Evolutionary conservation across 2,329 filamentous ascomycete genomes (phyloP).

Genomic region (Verticillium nonalfalfae): DNA sequence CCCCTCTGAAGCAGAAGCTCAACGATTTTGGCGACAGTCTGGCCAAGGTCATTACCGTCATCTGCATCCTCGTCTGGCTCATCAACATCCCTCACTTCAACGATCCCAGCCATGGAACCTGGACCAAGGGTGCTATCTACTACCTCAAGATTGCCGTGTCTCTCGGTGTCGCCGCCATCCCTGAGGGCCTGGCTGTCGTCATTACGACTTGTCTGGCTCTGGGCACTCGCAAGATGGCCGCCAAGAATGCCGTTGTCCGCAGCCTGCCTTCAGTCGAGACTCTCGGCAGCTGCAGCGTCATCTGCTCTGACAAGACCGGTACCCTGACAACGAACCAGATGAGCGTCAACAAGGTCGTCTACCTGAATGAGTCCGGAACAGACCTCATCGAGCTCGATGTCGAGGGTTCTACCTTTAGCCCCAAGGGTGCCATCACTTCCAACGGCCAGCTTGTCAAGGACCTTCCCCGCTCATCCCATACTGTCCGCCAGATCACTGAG

Average conservation of each 20-base stretch:
- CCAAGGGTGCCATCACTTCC: slow-evolving; percentile 65
- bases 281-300: slow-evolving; percentile 96
- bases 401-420: slow-evolving; percentile 87
- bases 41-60: slow-evolving; percentile 96
- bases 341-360: slow-evolving; percentile 92
- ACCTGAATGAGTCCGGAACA: slow-evolving; percentile 66
- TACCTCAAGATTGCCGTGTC: slow-evolving; percentile 99
- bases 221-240: slow-evolving; percentile 96
- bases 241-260: slow-evolving; percentile 95
- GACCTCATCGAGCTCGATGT: slow-evolving; percentile 82
- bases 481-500: slow-evolving; percentile 70
- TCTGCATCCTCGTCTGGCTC: slow-evolving; percentile 93
- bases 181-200: slow-evolving; percentile 93
- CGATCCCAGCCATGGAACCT: slow-evolving; percentile 86
- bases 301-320: slow-evolving; percentile 98
- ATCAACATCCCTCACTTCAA: slow-evolving; percentile 98
- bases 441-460: slow-evolving; percentile 64
- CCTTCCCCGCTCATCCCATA: slow-evolving; percentile 64
- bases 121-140: slow-evolving; percentile 97
- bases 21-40: slow-evolving; percentile 96
- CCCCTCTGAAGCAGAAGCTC: slow-evolving; percentile 95
- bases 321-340: slow-evolving; percentile 98
- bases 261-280: slow-evolving; percentile 96
- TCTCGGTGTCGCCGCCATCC: slow-evolving; percentile 94
- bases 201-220: slow-evolving; percentile 98